Evolutionary conservation across 2,329 filamentous ascomycete genomes (phyloP).

Genomic region (Diaporthe ilicicola): DNA sequence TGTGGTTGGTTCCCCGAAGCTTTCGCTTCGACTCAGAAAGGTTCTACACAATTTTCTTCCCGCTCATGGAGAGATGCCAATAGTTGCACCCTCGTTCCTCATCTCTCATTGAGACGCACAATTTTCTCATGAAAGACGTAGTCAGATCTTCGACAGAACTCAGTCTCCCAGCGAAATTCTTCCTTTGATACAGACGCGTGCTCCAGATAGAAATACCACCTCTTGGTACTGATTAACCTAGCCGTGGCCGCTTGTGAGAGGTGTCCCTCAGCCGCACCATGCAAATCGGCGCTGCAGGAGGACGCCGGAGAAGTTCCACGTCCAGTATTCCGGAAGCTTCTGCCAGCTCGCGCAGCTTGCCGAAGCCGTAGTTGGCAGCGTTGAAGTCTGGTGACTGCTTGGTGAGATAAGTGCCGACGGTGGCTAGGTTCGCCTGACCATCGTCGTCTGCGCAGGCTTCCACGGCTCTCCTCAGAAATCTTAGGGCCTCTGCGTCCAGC

Average conservation of each 20-base stretch:
- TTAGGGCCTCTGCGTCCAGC: not conserved
- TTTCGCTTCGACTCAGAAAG: too few relatives aligned
- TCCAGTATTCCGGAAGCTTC: conserved; percentile 30
- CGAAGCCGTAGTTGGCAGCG: conserved; percentile 40
- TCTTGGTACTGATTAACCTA: not conserved
- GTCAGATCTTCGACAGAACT: too few relatives aligned
- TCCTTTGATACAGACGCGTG: too few relatives aligned
- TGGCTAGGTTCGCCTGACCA: conserved; percentile 41
- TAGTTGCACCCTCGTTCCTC: too few relatives aligned
- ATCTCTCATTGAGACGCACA: too few relatives aligned
- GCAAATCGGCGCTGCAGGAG: not conserved
- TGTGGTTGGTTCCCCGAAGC: too few relatives aligned
- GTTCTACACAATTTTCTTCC: too few relatives aligned
- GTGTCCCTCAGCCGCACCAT: conserved; percentile 20
- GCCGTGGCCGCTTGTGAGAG: not conserved
- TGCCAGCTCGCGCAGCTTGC: conserved; percentile 37
- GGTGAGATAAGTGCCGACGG: conserved; percentile 39
- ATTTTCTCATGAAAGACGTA: too few relatives aligned
- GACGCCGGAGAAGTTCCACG: not conserved
- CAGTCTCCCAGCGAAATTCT: too few relatives aligned
- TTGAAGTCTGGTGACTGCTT: conserved; percentile 44
- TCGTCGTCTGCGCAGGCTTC: conserved; percentile 37
- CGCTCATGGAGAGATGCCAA: too few relatives aligned
- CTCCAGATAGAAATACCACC: too few relatives aligned
- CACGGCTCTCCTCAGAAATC: conserved; percentile 35